phyloP scores from a whole-genome alignment of 257 asterid genomes.

The Fraxinus anomala region DNA sequence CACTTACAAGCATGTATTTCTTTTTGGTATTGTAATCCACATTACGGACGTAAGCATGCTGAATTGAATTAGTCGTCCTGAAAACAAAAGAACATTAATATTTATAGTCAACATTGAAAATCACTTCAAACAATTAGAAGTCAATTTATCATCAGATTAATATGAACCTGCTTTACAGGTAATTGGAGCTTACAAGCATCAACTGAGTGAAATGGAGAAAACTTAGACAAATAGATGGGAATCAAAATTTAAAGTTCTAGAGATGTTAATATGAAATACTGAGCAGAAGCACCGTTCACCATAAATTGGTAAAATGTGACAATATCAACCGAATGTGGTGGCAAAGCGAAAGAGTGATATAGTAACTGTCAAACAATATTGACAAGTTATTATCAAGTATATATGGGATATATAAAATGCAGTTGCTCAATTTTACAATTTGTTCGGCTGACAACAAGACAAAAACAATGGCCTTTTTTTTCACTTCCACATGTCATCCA shows the following conservation, averaged over 20 bases:
- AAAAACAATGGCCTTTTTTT: too few species aligned
- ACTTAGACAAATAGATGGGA: background rate
- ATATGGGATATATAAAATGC: constrained; percentile 4
- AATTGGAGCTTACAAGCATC: constrained; percentile 11
- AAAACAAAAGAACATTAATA: constrained; percentile 31
- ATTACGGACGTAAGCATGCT: constrained; percentile 73
- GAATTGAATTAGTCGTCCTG: constrained; percentile 83
- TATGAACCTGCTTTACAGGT: constrained; percentile 17
- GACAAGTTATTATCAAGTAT: constrained; percentile 1
- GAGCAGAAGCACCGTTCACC: constrained; percentile 15
- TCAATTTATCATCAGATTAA: constrained; percentile 4
- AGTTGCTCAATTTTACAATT: constrained; percentile 1
- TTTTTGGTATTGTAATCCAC: constrained; percentile 84
- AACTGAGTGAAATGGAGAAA: background rate
- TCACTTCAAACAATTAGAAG: background rate
- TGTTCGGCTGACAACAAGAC: constrained; percentile 12
- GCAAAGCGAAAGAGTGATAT: background rate
- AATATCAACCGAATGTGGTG: background rate
- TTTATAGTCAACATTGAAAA: constrained; percentile 20
- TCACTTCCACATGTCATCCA: too few species aligned
- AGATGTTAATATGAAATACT: background rate
- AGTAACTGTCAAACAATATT: background rate
- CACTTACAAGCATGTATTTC: constrained; percentile 84
- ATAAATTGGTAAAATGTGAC: constrained; percentile 4
- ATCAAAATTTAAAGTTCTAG: background rate